phyloP scores from a whole-genome alignment of 768 basidiomycete species.

The Amanita pseudoporphyria region DNA sequence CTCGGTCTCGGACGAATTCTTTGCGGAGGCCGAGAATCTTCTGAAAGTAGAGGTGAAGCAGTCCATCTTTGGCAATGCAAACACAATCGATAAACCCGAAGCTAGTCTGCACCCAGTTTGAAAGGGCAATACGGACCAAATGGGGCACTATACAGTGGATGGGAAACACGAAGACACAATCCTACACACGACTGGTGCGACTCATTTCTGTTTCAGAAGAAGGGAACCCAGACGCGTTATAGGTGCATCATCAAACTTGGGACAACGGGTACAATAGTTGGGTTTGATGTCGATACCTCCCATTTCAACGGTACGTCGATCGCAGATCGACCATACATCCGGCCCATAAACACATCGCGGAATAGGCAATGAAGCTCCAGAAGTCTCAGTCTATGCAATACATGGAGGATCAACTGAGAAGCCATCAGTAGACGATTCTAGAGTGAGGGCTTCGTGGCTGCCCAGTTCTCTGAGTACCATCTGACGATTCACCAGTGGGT shows the following conservation, averaged over 20 bases:
- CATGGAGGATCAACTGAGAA: conserved; percentile 31
- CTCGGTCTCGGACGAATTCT: conserved; percentile 91
- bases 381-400: conserved; percentile 63
- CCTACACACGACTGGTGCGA: conserved; percentile 75
- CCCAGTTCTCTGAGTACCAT: neutral
- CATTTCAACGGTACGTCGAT: conserved; percentile 73
- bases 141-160: conserved; percentile 89
- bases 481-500: conserved; percentile 51
- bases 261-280: conserved; percentile 57
- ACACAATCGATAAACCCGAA: neutral
- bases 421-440: conserved; percentile 37
- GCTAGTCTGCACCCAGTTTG: conserved; percentile 73
- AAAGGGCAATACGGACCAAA: conserved; percentile 98
- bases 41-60: conserved; percentile 66
- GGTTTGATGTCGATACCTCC: conserved; percentile 93
- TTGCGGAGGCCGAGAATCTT: conserved; percentile 77
- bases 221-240: neutral
- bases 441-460: conserved; percentile 30
- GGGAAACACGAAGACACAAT: conserved; percentile 92
- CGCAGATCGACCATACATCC: neutral
- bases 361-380: conserved; percentile 82
- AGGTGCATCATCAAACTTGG: conserved; percentile 93
- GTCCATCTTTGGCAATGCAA: neutral
- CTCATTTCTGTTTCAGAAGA: neutral
- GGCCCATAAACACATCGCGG: conserved; percentile 3